phyloP scores from a whole-genome alignment of 108 stramenopile genomes.

The Skeletonema marinoi region DNA sequence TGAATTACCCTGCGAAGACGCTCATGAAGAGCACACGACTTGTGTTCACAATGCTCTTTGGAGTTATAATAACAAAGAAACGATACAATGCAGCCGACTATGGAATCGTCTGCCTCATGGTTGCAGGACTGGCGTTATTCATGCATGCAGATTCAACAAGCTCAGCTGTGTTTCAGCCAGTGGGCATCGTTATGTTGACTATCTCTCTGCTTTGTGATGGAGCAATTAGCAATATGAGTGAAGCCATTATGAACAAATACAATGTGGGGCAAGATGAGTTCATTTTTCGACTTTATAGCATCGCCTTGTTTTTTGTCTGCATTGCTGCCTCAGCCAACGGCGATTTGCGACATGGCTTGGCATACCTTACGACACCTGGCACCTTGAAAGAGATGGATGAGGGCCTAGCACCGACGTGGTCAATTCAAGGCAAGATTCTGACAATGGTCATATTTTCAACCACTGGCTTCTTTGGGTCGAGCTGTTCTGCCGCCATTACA shows the following conservation, averaged over 20 bases:
- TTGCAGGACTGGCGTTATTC: slow-evolving; percentile 79
- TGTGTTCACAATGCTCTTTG: slow-evolving; percentile 93
- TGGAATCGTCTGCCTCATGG: slow-evolving; percentile 80
- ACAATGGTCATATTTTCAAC: slow-evolving; percentile 72
- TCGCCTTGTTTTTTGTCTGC: slow-evolving; percentile 77
- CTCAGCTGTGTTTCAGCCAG: slow-evolving; percentile 75
- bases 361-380: slow-evolving; percentile 69
- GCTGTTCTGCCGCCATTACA: slow-evolving; percentile 88
- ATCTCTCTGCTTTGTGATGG: slow-evolving; percentile 84
- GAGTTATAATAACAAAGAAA: slow-evolving; percentile 72
- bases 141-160: slow-evolving; percentile 88
- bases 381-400: slow-evolving; percentile 78
- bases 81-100: slow-evolving; percentile 71
- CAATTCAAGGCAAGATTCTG: slow-evolving; percentile 54
- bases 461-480: slow-evolving; percentile 86
- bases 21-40: slow-evolving; percentile 84
- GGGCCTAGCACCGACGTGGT: slow-evolving; percentile 72
- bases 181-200: slow-evolving; percentile 86
- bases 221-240: slow-evolving; percentile 82
- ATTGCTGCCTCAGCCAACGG: slow-evolving; percentile 71
- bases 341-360: slow-evolving; percentile 71
- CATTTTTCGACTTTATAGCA: slow-evolving; percentile 85
- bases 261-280: slow-evolving; percentile 92
- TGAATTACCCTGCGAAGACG: slow-evolving; percentile 93
- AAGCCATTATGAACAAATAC: slow-evolving; percentile 83